phyloP scores from a whole-genome alignment of 352 stramenopile genomes.

The Phytophthora hybrid region DNA sequence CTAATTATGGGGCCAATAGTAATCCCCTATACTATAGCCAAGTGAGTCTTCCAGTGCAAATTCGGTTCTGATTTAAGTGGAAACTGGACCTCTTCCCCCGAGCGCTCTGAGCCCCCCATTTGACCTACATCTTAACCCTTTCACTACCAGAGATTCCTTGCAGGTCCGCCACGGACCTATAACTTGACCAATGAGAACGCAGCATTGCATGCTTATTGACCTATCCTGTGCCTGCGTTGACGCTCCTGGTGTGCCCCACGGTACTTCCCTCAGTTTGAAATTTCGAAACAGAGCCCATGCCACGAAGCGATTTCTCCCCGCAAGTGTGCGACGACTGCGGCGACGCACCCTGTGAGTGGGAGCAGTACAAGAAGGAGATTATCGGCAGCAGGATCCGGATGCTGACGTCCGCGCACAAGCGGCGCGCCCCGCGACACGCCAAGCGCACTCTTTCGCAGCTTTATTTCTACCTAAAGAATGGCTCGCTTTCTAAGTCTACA shows the following conservation, averaged over 20 bases:
- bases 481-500: neutral
- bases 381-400: constrained; percentile 11
- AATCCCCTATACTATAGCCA: too few relatives aligned
- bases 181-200: neutral
- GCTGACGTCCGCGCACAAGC: neutral
- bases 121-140: neutral
- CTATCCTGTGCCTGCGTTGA: neutral
- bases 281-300: neutral
- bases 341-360: constrained; percentile 5
- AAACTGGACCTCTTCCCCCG: too few relatives aligned
- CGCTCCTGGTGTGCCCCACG: neutral
- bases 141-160: neutral
- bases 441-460: neutral
- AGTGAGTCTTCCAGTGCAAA: too few relatives aligned
- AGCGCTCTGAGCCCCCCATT: too few relatives aligned
- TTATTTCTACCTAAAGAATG: constrained; percentile 6
- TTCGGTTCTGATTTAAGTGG: too few relatives aligned
- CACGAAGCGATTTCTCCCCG: neutral
- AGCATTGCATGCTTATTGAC: neutral
- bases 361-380: neutral
- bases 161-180: neutral
- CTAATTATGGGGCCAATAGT: too few relatives aligned
- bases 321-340: constrained; percentile 6
- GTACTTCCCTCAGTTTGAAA: constrained; percentile 1
- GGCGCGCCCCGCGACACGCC: neutral